phyloP scores from a whole-genome alignment of 305 asterid species.

The Rubia peregrina region DNA sequence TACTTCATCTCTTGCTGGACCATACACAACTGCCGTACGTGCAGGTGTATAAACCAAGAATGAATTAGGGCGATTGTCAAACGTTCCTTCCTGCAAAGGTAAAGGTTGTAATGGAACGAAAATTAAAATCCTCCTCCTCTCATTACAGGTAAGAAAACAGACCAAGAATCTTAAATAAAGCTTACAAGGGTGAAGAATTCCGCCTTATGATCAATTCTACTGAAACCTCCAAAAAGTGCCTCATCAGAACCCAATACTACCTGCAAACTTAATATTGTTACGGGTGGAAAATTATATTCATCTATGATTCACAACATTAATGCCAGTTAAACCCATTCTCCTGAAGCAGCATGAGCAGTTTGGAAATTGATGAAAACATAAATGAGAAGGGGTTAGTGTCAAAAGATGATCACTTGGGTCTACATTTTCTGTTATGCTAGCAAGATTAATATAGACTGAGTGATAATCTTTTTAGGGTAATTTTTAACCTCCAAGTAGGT shows the following conservation, averaged over 20 bases:
- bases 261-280: slow-evolving; percentile 32
- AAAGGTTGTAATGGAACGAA: slow-evolving; percentile 12
- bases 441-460: background rate
- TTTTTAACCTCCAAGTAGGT: background rate
- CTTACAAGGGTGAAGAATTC: slow-evolving; percentile 81
- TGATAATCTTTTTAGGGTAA: background rate
- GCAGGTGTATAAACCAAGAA: slow-evolving; percentile 74
- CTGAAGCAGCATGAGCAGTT: background rate
- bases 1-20: slow-evolving; percentile 33
- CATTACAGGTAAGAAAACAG: background rate
- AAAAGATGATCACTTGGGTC: background rate
- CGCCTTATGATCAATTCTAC: slow-evolving; percentile 58
- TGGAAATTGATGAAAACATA: background rate
- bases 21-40: slow-evolving; percentile 87
- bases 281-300: background rate
- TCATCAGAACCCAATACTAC: slow-evolving; percentile 79
- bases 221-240: slow-evolving; percentile 66
- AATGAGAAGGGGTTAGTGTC: background rate
- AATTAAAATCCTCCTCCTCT: background rate
- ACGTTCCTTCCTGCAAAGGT: slow-evolving; percentile 56
- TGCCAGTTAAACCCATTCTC: background rate
- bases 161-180: background rate
- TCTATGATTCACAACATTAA: background rate
- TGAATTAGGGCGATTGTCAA: slow-evolving; percentile 74
- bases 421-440: background rate